Base-by-base conservation (phyloP, 768 basidiomycete species). In the Lentinula guzmanii region DNA sequence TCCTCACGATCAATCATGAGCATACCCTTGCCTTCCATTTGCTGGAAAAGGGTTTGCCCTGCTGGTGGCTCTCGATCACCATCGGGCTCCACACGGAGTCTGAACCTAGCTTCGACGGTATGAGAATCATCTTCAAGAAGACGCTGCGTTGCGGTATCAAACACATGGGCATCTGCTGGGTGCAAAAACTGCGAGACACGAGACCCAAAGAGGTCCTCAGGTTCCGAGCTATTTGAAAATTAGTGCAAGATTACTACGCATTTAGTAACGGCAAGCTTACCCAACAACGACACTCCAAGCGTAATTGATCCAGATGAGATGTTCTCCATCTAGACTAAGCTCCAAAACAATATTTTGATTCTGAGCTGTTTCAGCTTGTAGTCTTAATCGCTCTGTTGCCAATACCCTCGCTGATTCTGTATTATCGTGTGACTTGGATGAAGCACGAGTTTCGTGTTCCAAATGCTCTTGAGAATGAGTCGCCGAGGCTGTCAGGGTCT, bases 21-120 rank as follows among this genome's bases (percentile, higher is more conserved):
- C 97, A 99, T 98, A 16, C 97, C 97, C 71, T 96, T 96, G 34
- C 92, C 97, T 69, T 98, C 95, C 89, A 98, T 94, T 66, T 84
- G 86, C 71, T 93, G 90, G 72, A 85, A 91, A 33, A 89, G 78
- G 6, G 75, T 73, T 9, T 74, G 70, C 42, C 79, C 79, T 16
- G 75, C 69, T 24, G 79, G 77, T 28, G 83, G 80, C 45, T 90
- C 89, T 48, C 77, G 76, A 60, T 85, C 83, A 50, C 77, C 71
- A 31, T 80, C 82, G 2, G 87, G 82, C 65, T 89, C 82, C 45
- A 96, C 82, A 67, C 87, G 86, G 52, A 99, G 82, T 60, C 87
- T 87, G 78, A 99, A 98, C 56, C 86, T 84, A 52, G 92, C 90
- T 70, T 98, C 95, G 61, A 98, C 86, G 0, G 96, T 98, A 69